These are phyloP conservation scores for Pleurotus pulmonarius DNA, from an alignment of 768 basidiomycete species.

Conservation along the genomic window DNA sequence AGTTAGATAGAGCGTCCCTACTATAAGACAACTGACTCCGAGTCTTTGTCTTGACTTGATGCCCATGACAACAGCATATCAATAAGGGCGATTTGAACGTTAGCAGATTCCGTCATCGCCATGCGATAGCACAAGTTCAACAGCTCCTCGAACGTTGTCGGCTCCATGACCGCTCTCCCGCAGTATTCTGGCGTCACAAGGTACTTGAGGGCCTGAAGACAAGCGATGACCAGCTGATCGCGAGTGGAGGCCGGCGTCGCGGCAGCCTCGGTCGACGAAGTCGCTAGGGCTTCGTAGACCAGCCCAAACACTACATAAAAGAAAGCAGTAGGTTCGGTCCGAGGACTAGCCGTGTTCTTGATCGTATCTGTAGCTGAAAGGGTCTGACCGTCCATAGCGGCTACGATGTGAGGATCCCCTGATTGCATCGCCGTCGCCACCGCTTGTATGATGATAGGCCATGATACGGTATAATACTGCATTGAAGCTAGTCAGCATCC, in stretches of 20 bases:
- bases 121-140: slow-evolving; percentile 85
- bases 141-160: slow-evolving; percentile 86
- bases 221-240: slow-evolving; percentile 49
- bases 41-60: slow-evolving; percentile 27
- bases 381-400: slow-evolving; percentile 81
- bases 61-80: slow-evolving; percentile 66
- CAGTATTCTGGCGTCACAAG: slow-evolving; percentile 80
- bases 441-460: slow-evolving; percentile 81
- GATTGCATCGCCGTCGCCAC: slow-evolving; percentile 76
- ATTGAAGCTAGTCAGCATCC: slow-evolving; percentile 2
- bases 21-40: slow-evolving; percentile 12
- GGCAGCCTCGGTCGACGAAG: slow-evolving; percentile 54
- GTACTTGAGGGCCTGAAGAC: slow-evolving; percentile 72
- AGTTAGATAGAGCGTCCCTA: background rate
- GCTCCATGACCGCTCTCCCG: slow-evolving; percentile 77
- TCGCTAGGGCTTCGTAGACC: slow-evolving; percentile 83
- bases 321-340: slow-evolving; percentile 68
- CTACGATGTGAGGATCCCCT: slow-evolving; percentile 62
- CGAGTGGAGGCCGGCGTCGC: slow-evolving; percentile 37
- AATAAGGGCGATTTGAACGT: slow-evolving; percentile 66
- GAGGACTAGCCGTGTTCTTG: slow-evolving; percentile 21
- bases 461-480: slow-evolving; percentile 85
- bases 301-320: slow-evolving; percentile 92
- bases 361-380: slow-evolving; percentile 14
- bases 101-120: slow-evolving; percentile 80